A percentile compares a stretch with the other conserved stretches of the same genome.
Conservation (phyloP, 495 filamentous ascomycete species). For the Staphylotrichum longicolle region DNA sequence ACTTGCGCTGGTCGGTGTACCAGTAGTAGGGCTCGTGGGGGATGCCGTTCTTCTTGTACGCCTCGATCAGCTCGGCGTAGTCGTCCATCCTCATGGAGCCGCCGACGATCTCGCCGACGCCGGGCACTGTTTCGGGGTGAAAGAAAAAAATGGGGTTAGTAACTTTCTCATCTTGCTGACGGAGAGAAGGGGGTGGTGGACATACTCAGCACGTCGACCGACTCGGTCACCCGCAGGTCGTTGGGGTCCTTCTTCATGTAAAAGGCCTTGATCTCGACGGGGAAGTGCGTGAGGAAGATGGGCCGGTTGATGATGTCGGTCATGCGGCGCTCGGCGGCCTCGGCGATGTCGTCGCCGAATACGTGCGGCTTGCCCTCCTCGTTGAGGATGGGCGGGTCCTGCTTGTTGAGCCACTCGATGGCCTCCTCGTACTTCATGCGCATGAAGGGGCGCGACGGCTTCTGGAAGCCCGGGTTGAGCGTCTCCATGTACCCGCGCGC, state of each 20-base stretch:
- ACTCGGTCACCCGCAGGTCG: conserved; percentile 90
- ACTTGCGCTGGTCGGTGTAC: conserved; percentile 99
- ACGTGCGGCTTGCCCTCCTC: conserved; percentile 85
- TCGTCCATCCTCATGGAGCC: conserved; percentile 95
- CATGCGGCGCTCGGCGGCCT: conserved; percentile 96
- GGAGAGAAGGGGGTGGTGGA: background rate
- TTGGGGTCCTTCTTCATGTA: conserved; percentile 93
- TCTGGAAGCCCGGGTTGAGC: conserved; percentile 85
- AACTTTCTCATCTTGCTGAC: background rate
- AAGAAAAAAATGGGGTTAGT: background rate
- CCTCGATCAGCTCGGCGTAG: conserved; percentile 86
- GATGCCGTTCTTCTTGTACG: conserved; percentile 85
- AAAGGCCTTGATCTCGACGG: conserved; percentile 96
- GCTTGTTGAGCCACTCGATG: conserved; percentile 86
- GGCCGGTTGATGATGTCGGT: conserved; percentile 92
- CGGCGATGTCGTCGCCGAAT: conserved; percentile 97
- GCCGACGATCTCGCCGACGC: conserved; percentile 95
- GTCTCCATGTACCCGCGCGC: conserved; percentile 67
- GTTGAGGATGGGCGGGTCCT: conserved; percentile 76
- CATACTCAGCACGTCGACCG: conserved; percentile 77
- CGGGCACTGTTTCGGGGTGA: conserved; percentile 33
- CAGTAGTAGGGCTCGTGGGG: conserved; percentile 89
- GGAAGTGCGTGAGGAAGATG: conserved; percentile 97
- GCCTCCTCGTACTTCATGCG: conserved; percentile 95
- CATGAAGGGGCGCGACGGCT: conserved; percentile 81